Evolutionary conservation across 2,329 filamentous ascomycete species (phyloP).

Genomic region (Dendrostoma leiphaemia): DNA sequence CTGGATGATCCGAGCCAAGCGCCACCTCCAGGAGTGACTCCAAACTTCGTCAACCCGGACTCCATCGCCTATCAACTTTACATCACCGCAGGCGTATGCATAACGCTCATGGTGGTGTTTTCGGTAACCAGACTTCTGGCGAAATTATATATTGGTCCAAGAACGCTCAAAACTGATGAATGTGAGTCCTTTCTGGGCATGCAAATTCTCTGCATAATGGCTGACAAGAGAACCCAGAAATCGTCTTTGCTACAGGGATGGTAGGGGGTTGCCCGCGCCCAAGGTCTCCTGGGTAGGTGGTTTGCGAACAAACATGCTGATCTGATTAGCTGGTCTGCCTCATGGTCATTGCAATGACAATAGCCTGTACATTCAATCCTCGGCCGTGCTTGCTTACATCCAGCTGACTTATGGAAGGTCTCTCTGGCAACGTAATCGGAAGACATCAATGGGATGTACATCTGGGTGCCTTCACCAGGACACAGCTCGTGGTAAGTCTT

Average conservation of each 20-base stretch:
- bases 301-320: not conserved
- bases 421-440: not conserved
- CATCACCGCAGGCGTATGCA: not conserved
- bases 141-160: not conserved
- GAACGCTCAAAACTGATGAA: not conserved
- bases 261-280: no score
- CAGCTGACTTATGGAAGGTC: not conserved
- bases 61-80: not conserved
- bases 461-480: not conserved
- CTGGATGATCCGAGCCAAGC: not conserved
- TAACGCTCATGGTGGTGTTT: not conserved
- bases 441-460: not conserved
- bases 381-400: not conserved
- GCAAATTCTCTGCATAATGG: not conserved
- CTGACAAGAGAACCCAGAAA: not conserved
- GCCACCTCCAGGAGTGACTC: not conserved
- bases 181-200: not conserved
- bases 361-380: not conserved
- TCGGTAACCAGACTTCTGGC: not conserved
- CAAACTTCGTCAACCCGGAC: not conserved
- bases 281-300: no score
- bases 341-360: not conserved
- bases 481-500: not conserved
- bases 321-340: not conserved
- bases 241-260: not conserved